Percentiles rank a stretch among this genome's conserved stretches.
phyloP scores from a whole-genome alignment of 2,329 filamentous ascomycete species.

The Beauveria medogensis region DNA sequence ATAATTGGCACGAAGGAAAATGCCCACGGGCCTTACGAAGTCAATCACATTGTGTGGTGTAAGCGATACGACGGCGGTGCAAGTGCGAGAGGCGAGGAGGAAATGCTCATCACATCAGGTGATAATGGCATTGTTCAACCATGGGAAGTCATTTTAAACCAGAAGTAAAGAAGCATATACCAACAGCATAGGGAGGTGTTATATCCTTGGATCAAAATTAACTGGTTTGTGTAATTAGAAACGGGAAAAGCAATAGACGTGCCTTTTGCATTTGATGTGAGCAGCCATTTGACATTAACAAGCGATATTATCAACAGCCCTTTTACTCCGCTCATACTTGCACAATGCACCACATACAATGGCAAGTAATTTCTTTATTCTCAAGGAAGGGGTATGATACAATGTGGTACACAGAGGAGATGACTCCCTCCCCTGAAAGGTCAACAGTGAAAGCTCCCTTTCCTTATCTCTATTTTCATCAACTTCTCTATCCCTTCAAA shows the following conservation, averaged over 20 bases:
- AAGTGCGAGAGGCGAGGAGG: conserved; percentile 45
- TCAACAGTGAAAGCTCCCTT: conserved; percentile 9
- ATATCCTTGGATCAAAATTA: neutral
- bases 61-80: conserved; percentile 60
- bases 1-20: conserved; percentile 60
- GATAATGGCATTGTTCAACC: conserved; percentile 84
- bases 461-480: neutral
- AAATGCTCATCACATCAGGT: conserved; percentile 83
- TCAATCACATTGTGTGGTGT: conserved; percentile 90
- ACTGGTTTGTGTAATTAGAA: neutral
- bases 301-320: conserved; percentile 9
- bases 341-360: conserved; percentile 16
- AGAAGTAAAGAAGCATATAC: neutral
- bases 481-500: neutral
- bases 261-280: neutral
- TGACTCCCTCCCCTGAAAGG: conserved; percentile 16
- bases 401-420: conserved; percentile 24
- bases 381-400: conserved; percentile 25
- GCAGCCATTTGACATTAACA: neutral
- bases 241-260: neutral
- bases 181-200: neutral
- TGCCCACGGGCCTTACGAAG: conserved; percentile 85
- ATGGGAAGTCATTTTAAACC: conserved; percentile 52
- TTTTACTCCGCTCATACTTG: conserved; percentile 16
- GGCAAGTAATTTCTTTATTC: conserved; percentile 15